These are phyloP conservation scores for Russula ochroleuca DNA, from an alignment of 768 basidiomycete species.

Conservation along the genomic window DNA sequence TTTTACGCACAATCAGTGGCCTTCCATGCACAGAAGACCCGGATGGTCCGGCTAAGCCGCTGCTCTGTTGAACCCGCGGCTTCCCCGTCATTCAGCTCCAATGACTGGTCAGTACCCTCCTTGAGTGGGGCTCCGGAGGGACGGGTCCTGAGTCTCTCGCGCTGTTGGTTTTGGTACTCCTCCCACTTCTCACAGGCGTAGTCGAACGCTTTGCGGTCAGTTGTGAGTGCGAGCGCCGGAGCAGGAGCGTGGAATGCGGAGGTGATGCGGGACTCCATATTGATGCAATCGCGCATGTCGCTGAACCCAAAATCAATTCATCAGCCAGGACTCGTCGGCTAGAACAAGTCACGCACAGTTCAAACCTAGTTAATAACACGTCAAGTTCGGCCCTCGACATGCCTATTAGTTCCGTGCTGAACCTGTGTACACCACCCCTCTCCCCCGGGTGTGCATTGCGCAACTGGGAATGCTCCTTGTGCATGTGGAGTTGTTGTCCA, in stretches of 20 bases:
- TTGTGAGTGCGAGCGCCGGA: slow-evolving; percentile 39
- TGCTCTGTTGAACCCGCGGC: slow-evolving; percentile 25
- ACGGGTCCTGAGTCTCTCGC: slow-evolving; percentile 22
- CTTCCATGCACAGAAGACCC: slow-evolving; percentile 60
- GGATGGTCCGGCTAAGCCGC: slow-evolving; percentile 50
- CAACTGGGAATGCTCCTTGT: slow-evolving; percentile 9
- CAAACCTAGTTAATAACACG: slow-evolving; percentile 50
- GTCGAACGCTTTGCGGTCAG: slow-evolving; percentile 54
- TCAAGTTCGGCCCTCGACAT: slow-evolving; percentile 63
- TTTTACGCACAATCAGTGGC: slow-evolving; percentile 28
- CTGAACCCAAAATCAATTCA: slow-evolving; percentile 34
- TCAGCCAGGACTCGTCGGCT: background rate
- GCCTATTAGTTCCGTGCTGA: slow-evolving; percentile 38
- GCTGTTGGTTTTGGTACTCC: slow-evolving; percentile 42
- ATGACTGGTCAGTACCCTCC: slow-evolving; percentile 2
- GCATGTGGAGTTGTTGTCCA: background rate
- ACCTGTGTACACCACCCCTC: background rate
- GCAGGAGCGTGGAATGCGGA: slow-evolving; percentile 49
- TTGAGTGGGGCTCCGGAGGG: slow-evolving; percentile 2
- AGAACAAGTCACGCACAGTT: slow-evolving; percentile 46
- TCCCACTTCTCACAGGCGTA: slow-evolving; percentile 56
- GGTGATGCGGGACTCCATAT: slow-evolving; percentile 42
- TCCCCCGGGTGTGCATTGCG: slow-evolving; percentile 1
- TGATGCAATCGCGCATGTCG: slow-evolving; percentile 62
- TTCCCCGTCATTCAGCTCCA: slow-evolving; percentile 7